These are phyloP conservation scores for Dryas drummondii DNA, from an alignment of 306 rosid species.

Conservation along the genomic window DNA sequence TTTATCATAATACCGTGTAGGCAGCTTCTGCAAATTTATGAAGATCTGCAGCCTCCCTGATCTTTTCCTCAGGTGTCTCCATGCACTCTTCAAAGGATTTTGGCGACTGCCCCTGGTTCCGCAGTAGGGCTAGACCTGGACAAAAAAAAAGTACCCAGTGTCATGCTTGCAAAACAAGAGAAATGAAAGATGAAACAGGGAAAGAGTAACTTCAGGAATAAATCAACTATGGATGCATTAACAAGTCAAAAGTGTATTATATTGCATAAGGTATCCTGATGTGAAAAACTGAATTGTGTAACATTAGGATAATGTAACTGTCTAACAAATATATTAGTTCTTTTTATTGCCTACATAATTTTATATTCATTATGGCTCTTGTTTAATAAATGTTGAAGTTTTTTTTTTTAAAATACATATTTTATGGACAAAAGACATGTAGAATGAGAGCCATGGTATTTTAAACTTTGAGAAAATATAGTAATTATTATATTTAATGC, in stretches of 20 bases:
- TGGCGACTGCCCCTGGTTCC: constrained; percentile 42
- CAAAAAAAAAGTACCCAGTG: constrained; percentile 27
- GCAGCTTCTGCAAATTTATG: constrained; percentile 97
- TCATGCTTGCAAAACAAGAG: constrained; percentile 9
- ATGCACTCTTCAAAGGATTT: constrained; percentile 43
- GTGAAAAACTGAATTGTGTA: no score
- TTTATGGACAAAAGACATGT: not conserved
- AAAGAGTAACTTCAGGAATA: constrained; percentile 3
- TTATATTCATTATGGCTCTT: no score
- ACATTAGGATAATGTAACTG: no score
- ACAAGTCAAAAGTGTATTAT: not conserved
- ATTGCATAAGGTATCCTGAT: no score
- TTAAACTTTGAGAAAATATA: not conserved
- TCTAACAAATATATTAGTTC: no score
- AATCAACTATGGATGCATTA: not conserved
- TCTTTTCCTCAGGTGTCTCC: constrained; percentile 52
- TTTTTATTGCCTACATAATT: no score
- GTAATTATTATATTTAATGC: not conserved
- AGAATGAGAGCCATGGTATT: not conserved
- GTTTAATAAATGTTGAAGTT: no score
- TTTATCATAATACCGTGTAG: constrained; percentile 59
- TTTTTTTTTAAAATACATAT: no score
- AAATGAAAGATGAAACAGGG: constrained; percentile 11
- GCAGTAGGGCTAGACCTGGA: constrained; percentile 84
- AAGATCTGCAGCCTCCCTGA: constrained; percentile 77